A percentile compares a stretch with the other conserved stretches of the same genome.
These are phyloP conservation scores for Populus euphratica DNA, from an alignment of 345 rosid genomes.

Conservation along the genomic window DNA sequence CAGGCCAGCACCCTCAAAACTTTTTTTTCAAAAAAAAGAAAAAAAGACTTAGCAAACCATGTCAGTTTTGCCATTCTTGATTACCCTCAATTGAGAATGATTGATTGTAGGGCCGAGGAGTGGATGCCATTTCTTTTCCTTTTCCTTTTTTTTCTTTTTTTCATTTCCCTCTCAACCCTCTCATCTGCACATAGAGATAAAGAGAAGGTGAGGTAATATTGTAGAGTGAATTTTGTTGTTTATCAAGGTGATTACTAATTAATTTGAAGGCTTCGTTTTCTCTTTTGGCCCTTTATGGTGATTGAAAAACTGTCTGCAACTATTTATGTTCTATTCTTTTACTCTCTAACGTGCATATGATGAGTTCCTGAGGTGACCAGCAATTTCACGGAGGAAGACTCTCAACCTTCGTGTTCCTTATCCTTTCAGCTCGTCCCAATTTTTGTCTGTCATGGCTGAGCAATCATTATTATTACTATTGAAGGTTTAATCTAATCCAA, in stretches of 20 bases:
- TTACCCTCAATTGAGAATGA: neutral
- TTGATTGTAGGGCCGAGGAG: neutral
- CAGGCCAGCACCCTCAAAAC: neutral
- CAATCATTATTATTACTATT: neutral
- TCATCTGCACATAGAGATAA: slow-evolving; percentile 29
- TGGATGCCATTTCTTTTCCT: neutral
- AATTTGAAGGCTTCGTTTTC: slow-evolving; percentile 11
- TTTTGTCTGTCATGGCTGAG: slow-evolving; percentile 1
- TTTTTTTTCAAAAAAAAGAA: neutral
- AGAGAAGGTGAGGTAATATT: slow-evolving; percentile 29
- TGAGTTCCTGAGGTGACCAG: slow-evolving; percentile 9
- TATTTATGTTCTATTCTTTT: neutral
- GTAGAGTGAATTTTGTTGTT: slow-evolving; percentile 17
- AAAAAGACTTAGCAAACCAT: neutral
- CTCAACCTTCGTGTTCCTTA: neutral
- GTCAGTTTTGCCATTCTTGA: slow-evolving; percentile 2
- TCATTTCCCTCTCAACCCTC: slow-evolving; percentile 5
- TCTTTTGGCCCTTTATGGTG: slow-evolving; percentile 12
- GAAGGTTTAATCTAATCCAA: neutral
- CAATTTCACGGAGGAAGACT: slow-evolving; percentile 19
- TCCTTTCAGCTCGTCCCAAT: neutral
- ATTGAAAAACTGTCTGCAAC: slow-evolving; percentile 15
- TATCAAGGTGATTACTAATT: slow-evolving; percentile 2
- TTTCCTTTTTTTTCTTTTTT: neutral
- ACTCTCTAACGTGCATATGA: neutral